These are phyloP conservation scores for Quercus wislizeni DNA, from an alignment of 306 rosid species.

Conservation along the genomic window DNA sequence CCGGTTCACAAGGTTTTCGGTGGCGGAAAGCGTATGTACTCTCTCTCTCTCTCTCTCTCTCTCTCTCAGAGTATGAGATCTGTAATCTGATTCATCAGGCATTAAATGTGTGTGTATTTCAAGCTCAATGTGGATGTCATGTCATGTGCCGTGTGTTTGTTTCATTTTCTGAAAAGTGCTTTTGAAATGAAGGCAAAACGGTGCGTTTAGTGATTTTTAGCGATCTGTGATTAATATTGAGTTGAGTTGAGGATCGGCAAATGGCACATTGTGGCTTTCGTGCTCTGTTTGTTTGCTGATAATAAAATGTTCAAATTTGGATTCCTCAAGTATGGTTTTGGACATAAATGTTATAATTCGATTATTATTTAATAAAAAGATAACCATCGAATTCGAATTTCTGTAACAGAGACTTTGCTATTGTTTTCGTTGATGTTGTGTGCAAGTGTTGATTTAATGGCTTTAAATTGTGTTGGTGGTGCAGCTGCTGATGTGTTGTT, in stretches of 20 bases:
- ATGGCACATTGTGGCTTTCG: not conserved
- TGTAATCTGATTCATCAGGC: not conserved
- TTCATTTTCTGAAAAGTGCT: not conserved
- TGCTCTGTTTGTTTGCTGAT: not conserved
- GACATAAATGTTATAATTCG: not conserved
- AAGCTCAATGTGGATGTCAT: not conserved
- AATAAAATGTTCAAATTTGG: not conserved
- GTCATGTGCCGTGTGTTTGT: not conserved
- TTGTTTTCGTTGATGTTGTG: too few species aligned
- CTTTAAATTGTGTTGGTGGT: not conserved
- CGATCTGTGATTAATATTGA: not conserved
- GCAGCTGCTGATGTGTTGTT: conserved; percentile 89
- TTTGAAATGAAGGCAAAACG: not conserved
- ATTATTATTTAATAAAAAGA: too few species aligned
- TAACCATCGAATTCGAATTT: too few species aligned
- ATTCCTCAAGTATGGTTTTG: not conserved
- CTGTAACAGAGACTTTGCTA: too few species aligned
- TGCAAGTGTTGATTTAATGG: not conserved
- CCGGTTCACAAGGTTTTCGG: conserved; percentile 77
- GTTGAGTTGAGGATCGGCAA: not conserved
- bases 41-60: not conserved
- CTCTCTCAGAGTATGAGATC: not conserved
- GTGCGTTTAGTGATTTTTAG: not conserved
- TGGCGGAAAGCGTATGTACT: conserved; percentile 74
- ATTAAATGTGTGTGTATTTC: not conserved